phyloP scores from a whole-genome alignment of 768 basidiomycete species.

The Tylopilus felleus region DNA sequence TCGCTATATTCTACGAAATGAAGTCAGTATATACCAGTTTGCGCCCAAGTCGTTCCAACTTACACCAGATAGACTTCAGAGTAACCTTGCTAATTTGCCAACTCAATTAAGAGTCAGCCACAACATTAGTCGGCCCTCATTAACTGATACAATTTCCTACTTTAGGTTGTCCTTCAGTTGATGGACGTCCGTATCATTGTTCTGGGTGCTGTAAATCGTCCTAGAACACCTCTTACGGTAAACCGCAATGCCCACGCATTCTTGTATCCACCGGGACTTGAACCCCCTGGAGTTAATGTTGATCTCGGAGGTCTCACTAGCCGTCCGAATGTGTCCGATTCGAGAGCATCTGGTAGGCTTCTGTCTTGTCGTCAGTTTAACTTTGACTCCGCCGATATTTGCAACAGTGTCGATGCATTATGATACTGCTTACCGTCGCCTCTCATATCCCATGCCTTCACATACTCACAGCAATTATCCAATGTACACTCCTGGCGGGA shows the following conservation, averaged over 20 bases:
- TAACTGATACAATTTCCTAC: constrained; percentile 4
- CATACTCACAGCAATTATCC: constrained; percentile 61
- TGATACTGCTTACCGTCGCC: constrained; percentile 35
- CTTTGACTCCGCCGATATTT: not conserved
- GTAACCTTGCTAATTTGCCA: constrained; percentile 61
- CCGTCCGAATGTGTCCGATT: constrained; percentile 2
- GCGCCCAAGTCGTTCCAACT: not conserved
- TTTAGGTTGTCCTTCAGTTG: constrained; percentile 65
- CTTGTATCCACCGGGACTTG: constrained; percentile 67
- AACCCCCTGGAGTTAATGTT: constrained; percentile 20
- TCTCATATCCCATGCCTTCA: constrained; percentile 58
- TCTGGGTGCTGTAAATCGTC: constrained; percentile 61
- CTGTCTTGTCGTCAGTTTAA: not conserved
- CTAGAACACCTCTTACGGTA: constrained; percentile 51
- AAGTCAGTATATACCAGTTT: constrained; percentile 47
- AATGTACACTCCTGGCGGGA: constrained; percentile 66
- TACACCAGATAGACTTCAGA: constrained; percentile 53
- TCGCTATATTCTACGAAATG: constrained; percentile 67
- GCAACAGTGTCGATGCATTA: constrained; percentile 1
- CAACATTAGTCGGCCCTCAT: not conserved
- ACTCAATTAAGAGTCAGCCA: constrained; percentile 60
- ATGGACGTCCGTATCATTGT: constrained; percentile 71
- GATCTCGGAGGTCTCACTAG: constrained; percentile 1
- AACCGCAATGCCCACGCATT: constrained; percentile 69
- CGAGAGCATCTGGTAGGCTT: constrained; percentile 2